Evolutionary conservation across 164 flowering plant species (phyloP), one percentile per base, ranked within the genome.

Genomic region (Nymphaea colorata): DNA sequence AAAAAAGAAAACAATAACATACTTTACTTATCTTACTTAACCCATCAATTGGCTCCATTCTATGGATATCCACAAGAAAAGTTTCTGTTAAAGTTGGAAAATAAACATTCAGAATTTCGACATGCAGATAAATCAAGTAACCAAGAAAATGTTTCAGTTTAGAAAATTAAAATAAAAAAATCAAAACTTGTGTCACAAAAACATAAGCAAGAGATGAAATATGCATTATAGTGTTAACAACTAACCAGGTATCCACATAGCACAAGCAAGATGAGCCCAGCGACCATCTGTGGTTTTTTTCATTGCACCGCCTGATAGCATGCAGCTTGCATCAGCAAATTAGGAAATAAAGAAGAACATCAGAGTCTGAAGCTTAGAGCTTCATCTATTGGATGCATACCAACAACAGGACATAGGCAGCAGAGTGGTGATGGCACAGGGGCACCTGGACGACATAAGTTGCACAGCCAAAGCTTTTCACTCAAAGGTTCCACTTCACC

Each of bases 231-330:
- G 36, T 25, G 36, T 25, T 25, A 25, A 68, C 18, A 67, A 14
- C 44, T 69, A 25, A 94, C 99, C 99, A 76, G 99, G 99, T 73
- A 94, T 86, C 99, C 99, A 94, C 71, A 91, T 94, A 41, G 99
- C 99, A 88, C 99, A 94, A 68, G 99, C 90, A 68, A 94, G 83
- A 85, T 94, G 99, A 78, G 98, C 98, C 99, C 99, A 94, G 61
- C 92, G 92, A 44, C 96, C 96, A 84, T 94, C 96, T 67, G 94
- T 84, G 59, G 99, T 94, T 64, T 89, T 91, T 78, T 94, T 94
- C 99, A 94, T 92, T 25, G 99, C 98, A 70, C 99, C 99, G 44
- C 99, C 99, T 93, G 70, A 51, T 74, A 18, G 61, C 74, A 73
- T 43, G 12, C 36, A 4, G 57, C 8, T 51, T 8, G 57, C 14